phyloP scores from a whole-genome alignment of 2,329 filamentous ascomycete species.

The Ascosphaera apis region DNA sequence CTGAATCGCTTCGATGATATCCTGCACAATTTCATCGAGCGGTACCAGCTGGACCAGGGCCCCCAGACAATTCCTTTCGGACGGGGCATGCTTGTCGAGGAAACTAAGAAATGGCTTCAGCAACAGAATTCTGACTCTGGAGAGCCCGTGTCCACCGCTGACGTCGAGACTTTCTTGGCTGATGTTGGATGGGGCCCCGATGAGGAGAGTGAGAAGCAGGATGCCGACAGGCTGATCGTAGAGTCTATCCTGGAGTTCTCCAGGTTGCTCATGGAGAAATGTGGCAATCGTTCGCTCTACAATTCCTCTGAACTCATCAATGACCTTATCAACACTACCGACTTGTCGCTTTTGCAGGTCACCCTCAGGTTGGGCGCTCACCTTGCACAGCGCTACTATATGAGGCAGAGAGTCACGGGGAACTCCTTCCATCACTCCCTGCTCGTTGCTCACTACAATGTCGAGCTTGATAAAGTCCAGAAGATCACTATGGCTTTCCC shows the following conservation, averaged over 20 bases:
- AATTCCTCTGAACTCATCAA: slow-evolving; percentile 79
- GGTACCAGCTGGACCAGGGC: slow-evolving; percentile 57
- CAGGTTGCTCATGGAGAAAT: slow-evolving; percentile 71
- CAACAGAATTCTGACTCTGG: slow-evolving; percentile 25
- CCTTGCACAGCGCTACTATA: slow-evolving; percentile 79
- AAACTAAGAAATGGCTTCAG: slow-evolving; percentile 19
- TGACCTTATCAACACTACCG: slow-evolving; percentile 70
- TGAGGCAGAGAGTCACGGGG: slow-evolving; percentile 51
- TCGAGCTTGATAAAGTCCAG: slow-evolving; percentile 54
- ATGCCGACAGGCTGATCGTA: slow-evolving; percentile 62
- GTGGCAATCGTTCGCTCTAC: slow-evolving; percentile 89
- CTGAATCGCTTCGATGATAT: slow-evolving; percentile 85
- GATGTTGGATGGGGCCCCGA: slow-evolving; percentile 36
- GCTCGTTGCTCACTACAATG: slow-evolving; percentile 59
- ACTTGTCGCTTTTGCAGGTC: slow-evolving; percentile 50
- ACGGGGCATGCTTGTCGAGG: slow-evolving; percentile 13
- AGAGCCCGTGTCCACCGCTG: slow-evolving; percentile 29
- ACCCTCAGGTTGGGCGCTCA: slow-evolving; percentile 64
- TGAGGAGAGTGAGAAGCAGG: slow-evolving; percentile 10
- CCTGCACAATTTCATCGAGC: slow-evolving; percentile 55
- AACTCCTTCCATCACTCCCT: slow-evolving; percentile 48
- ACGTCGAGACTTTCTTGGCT: slow-evolving; percentile 29
- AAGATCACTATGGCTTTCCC: slow-evolving; percentile 64
- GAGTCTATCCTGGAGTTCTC: slow-evolving; percentile 69
- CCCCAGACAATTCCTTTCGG: slow-evolving; percentile 61